Conservation (phyloP, 1,284 basidiomycete species). For the Cutaneotrichosporon cutaneum region DNA sequence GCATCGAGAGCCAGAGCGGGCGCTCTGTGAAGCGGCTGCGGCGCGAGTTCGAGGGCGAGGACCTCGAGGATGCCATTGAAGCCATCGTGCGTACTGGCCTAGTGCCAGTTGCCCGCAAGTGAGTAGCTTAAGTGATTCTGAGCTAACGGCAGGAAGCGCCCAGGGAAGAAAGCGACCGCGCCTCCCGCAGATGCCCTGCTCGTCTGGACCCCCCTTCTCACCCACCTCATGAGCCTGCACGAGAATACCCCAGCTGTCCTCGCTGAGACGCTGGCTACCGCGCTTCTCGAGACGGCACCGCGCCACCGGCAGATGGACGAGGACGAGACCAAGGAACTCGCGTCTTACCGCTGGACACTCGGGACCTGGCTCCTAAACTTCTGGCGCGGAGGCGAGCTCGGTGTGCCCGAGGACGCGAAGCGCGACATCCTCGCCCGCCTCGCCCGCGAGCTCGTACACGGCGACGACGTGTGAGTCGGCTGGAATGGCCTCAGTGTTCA, state of each 20-base stretch:
- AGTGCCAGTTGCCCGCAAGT: slow-evolving; percentile 79
- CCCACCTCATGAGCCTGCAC: slow-evolving; percentile 4
- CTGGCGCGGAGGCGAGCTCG: slow-evolving; percentile 13
- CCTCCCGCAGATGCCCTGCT: slow-evolving; percentile 42
- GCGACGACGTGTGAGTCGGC: slow-evolving; percentile 20
- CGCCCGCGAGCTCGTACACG: slow-evolving; percentile 23
- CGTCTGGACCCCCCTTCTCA: slow-evolving; percentile 32
- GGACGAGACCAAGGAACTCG: slow-evolving; percentile 19
- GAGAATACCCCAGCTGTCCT: slow-evolving; percentile 4
- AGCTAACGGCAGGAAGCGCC: slow-evolving; percentile 22
- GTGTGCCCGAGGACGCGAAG: slow-evolving; percentile 13
- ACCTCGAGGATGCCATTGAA: slow-evolving; percentile 64
- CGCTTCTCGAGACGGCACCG: slow-evolving; percentile 19
- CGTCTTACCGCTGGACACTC: slow-evolving; percentile 25
- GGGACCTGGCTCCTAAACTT: slow-evolving; percentile 21
- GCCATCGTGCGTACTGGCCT: slow-evolving; percentile 66
- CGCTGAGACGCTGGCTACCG: slow-evolving; percentile 13
- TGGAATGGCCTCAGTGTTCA: neutral
- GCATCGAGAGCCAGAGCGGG: slow-evolving; percentile 63
- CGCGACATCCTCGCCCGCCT: slow-evolving; percentile 11
- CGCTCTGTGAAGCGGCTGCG: slow-evolving; percentile 39
- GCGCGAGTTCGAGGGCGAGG: slow-evolving; percentile 55
- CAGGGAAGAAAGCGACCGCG: slow-evolving; percentile 16
- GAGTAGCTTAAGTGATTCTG: slow-evolving; percentile 29
- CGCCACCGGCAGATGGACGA: neutral